Base-by-base conservation (phyloP, 1,284 basidiomycete genomes). In the Neolentinus lepideus region DNA sequence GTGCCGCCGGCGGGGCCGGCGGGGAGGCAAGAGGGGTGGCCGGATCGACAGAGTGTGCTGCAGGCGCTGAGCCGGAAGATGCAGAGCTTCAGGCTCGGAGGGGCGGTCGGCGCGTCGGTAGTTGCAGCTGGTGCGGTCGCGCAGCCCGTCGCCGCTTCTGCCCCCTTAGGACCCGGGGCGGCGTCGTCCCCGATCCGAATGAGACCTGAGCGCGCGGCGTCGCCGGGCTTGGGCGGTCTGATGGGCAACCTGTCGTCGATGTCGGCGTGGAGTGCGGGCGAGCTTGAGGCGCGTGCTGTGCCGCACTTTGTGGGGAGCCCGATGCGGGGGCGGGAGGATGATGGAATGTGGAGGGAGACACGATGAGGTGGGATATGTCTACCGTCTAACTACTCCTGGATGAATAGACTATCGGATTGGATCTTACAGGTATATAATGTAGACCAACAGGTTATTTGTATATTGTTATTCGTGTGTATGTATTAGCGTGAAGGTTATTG, bases 1-100 rank as follows among this genome's bases (percentile, higher is more conserved):
- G 12, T 31, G 6, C 29, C 29, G 4, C 19, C 26, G 54, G 43
- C 8, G 54, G 47, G 27, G 43, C 55, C 51, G 54, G 50, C 45
- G 51, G 52, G 31, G 9, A 45, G 48, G 51, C 35, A 50, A 21
- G 57, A 57, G 47, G 53, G 57, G 27, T 73, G 69, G 66, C 66
- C 70, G n/a, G 74, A 76, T 53, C 65, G 71, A 55, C 67, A 69
- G 43, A 77, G 77, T 6, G 77, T 84, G 33, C 70, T 83, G 26
- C 75, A 79, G 58, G 74, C 79, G 1, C 65, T 83, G 22, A 78
- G 77, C 57, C 69, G 75, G 62, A 78, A 71, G n/a, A 72, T 83
- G 58, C 76, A 79, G 64, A 78, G 69, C 58, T 65, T 67, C 62
- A 62, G 67, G 19, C 60, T 66, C 45, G 62, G 61, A 22, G 59